Conservation (phyloP, 1,139 yeast genomes). For the Nakaseomyces glabratus region DNA sequence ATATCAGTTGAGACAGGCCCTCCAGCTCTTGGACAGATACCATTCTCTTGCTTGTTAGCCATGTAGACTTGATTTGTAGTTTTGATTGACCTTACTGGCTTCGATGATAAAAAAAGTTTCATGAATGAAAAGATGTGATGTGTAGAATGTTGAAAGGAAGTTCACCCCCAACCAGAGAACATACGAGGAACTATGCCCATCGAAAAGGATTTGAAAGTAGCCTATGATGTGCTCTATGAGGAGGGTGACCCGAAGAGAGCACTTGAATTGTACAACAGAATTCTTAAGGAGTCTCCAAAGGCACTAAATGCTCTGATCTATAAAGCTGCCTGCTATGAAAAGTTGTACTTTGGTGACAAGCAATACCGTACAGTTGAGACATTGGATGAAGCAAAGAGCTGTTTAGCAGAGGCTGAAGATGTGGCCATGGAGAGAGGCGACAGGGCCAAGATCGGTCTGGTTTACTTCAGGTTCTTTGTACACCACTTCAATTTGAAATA, state of each 20-base stretch:
- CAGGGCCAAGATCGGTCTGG: conserved; percentile 45
- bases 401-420: conserved; percentile 46
- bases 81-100: too few relatives aligned
- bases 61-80: too few relatives aligned
- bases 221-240: conserved; percentile 32
- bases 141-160: too few relatives aligned
- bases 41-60: too few relatives aligned
- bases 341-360: conserved; percentile 32
- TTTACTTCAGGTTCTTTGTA: conserved; percentile 53
- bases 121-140: too few relatives aligned
- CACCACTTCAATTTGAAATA: conserved; percentile 42
- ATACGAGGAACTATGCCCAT: conserved; percentile 22
- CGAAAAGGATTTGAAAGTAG: conserved; percentile 23
- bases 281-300: conserved; percentile 33
- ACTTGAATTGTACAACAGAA: conserved; percentile 29
- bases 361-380: conserved; percentile 34
- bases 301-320: conserved; percentile 48
- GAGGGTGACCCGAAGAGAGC: conserved; percentile 35
- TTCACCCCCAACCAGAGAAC: too few relatives aligned
- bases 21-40: too few relatives aligned
- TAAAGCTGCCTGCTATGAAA: conserved; percentile 49
- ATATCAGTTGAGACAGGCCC: too few relatives aligned
- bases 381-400: conserved; percentile 42
- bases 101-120: too few relatives aligned
- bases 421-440: conserved; percentile 46